Evolutionary conservation across 495 filamentous ascomycete genomes (phyloP).

Genomic region (Hypoxylon trugodes): DNA sequence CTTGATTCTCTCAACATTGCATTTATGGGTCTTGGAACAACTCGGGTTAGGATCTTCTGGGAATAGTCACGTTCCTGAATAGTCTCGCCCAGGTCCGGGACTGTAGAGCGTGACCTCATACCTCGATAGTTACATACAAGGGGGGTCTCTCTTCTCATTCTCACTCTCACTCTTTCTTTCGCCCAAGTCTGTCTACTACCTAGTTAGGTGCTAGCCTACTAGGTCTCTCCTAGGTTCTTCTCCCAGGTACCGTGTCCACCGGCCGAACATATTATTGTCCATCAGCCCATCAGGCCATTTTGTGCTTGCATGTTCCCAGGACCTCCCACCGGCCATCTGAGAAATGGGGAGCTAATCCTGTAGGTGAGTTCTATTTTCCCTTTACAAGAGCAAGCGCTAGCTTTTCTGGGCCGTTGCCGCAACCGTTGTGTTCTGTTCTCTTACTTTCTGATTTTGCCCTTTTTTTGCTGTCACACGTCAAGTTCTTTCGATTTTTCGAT

Average conservation of each 20-base stretch:
- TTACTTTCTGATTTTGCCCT: slow-evolving; percentile 31
- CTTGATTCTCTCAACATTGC: slow-evolving; percentile 35
- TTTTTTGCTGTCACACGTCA: slow-evolving; percentile 39
- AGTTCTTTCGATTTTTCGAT: slow-evolving; percentile 39
- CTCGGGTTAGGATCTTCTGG: slow-evolving; percentile 31
- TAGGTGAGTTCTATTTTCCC: slow-evolving; percentile 33
- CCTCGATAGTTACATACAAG: slow-evolving; percentile 42
- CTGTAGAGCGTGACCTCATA: slow-evolving; percentile 36
- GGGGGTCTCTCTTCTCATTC: too few species aligned
- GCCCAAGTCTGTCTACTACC: too few species aligned
- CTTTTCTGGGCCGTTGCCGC: slow-evolving; percentile 37
- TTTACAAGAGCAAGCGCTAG: slow-evolving; percentile 30
- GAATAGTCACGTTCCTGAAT: slow-evolving; percentile 39
- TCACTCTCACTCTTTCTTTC: too few species aligned
- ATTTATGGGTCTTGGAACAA: slow-evolving; percentile 29
- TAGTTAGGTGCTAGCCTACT: too few species aligned
- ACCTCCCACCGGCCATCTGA: slow-evolving; percentile 26
- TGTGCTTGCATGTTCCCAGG: slow-evolving; percentile 36
- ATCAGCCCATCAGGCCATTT: slow-evolving; percentile 40
- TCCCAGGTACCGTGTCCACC: slow-evolving; percentile 28
- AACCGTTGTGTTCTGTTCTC: too few species aligned
- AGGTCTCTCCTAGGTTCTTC: background rate
- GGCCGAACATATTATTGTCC: slow-evolving; percentile 37
- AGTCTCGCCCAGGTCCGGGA: slow-evolving; percentile 31
- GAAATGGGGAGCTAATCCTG: slow-evolving; percentile 32